A percentile compares a stretch with the other conserved stretches of the same genome.
Evolutionary conservation across 345 rosid species (phyloP).

Genomic region (Trapa incisa): DNA sequence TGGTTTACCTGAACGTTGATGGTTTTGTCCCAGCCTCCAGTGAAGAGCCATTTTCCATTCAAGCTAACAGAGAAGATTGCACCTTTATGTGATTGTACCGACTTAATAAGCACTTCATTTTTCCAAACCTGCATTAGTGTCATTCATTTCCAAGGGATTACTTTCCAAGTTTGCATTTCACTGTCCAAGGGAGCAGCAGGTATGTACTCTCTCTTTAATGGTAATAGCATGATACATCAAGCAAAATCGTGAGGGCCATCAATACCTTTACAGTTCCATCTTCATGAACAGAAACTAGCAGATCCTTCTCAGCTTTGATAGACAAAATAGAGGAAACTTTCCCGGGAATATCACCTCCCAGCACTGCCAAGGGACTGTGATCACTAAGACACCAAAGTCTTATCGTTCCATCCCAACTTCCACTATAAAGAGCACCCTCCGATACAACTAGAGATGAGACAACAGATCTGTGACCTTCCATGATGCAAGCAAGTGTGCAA

Average conservation of each 20-base stretch:
- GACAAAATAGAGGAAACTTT: conserved; percentile 46
- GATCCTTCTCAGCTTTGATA: conserved; percentile 29
- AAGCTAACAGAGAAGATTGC: conserved; percentile 44
- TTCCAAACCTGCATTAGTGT: conserved; percentile 54
- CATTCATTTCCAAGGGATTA: background rate
- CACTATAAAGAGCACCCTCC: conserved; percentile 69
- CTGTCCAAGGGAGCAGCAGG: background rate
- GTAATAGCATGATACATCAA: background rate
- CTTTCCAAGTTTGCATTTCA: background rate
- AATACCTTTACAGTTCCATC: conserved; percentile 67
- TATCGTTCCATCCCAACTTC: conserved; percentile 92
- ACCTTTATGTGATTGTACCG: conserved; percentile 40
- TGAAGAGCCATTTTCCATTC: conserved; percentile 54
- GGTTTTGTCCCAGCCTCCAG: conserved; percentile 86
- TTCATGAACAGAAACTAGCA: conserved; percentile 59
- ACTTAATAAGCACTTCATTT: conserved; percentile 45
- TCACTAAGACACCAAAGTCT: conserved; percentile 78
- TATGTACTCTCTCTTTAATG: background rate
- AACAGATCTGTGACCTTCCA: conserved; percentile 84
- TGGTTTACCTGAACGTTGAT: conserved; percentile 46
- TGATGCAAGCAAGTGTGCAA: conserved; percentile 48
- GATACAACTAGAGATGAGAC: conserved; percentile 55
- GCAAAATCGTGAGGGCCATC: conserved; percentile 3
- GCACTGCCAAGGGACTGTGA: conserved; percentile 59
- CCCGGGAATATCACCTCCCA: conserved; percentile 50